Evolutionary conservation across 306 rosid species (phyloP).

Genomic region (Medicago ruthenica): DNA sequence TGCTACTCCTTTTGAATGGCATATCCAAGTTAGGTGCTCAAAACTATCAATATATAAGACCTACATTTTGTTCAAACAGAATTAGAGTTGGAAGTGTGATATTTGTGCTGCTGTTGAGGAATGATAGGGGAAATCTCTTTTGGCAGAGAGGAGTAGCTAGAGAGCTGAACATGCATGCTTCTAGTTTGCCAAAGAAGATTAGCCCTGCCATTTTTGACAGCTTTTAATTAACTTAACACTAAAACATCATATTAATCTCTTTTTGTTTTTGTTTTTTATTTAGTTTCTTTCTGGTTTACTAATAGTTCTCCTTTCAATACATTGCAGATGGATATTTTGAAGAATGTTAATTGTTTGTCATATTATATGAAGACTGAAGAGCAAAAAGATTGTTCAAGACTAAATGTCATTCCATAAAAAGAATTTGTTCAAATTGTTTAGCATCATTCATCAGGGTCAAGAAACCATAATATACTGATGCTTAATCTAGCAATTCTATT

Average conservation of each 20-base stretch:
- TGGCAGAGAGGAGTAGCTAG: slow-evolving; percentile 56
- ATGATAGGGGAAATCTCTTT: slow-evolving; percentile 73
- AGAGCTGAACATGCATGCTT: slow-evolving; percentile 35
- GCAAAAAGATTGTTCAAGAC: slow-evolving; percentile 12
- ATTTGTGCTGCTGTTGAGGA: slow-evolving; percentile 54
- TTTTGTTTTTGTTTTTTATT: background rate
- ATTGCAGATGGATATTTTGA: slow-evolving; percentile 24
- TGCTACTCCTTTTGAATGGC: slow-evolving; percentile 47
- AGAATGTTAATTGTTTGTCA: slow-evolving; percentile 3
- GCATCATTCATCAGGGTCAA: too few relatives aligned
- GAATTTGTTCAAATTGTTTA: too few relatives aligned
- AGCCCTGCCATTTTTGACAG: slow-evolving; percentile 80
- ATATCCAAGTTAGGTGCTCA: slow-evolving; percentile 61
- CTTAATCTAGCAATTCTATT: slow-evolving; percentile 26
- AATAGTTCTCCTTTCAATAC: slow-evolving; percentile 20
- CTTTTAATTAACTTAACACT: background rate
- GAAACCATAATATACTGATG: background rate
- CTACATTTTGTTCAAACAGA: slow-evolving; percentile 33
- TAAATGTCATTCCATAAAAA: too few relatives aligned
- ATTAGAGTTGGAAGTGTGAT: slow-evolving; percentile 21
- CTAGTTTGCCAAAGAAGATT: slow-evolving; percentile 89
- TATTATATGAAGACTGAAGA: background rate
- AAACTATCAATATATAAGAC: slow-evolving; percentile 37
- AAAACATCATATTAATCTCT: background rate
- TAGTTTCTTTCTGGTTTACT: slow-evolving; percentile 23